Evolutionary conservation across 768 basidiomycete genomes (phyloP), one percentile per base, ranked within the genome.

Genomic region (Kockovaella imperatae): DNA sequence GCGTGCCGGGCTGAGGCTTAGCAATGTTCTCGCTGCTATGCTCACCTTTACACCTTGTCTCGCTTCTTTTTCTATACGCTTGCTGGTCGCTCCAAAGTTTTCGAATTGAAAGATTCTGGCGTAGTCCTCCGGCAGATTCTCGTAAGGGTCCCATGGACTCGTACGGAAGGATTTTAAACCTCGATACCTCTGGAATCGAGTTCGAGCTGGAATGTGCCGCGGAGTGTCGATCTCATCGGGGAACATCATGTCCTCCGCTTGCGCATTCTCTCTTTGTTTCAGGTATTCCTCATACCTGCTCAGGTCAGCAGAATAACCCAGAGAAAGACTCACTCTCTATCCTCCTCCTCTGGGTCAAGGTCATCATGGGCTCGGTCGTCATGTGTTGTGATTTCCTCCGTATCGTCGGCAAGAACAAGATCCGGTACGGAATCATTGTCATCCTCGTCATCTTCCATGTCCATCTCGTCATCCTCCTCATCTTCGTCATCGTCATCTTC

Each of bases 141-240:
- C 93, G 60, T 84, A 96, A 6, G 93, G 83, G 68, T 97, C 95
- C 95, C 93, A 99, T 30, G 87, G 87, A 66, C 87, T 90, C 5
- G 93, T 97, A 30, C 93, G 76, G 77, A 99, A 87, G 13, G 86
- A 89, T 39, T 82, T 81, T 73, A 99, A 70, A 6, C 93, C 93
- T 49, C 93, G 82, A 69, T 82, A 99, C 40, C 91, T 79, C 61
- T 88, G 87, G 74, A 97, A 97, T 10, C 95, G 80, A 8, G 77
- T 78, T 15, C 79, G 75, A 3, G 91, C 91, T 1, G 86, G 73
- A 8, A 83, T 74, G 48, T 96, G 85, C 55, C 81, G 80, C 0
- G 93, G 93, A 0, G 95, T 97, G 60, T 97, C 91, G 10, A 93
- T 78, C 69, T 99, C 93, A 63, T 99, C 93, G 0, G 93, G 93